Base-by-base conservation (phyloP, 2,329 filamentous ascomycete species). In the Erysiphe pulchra region DNA sequence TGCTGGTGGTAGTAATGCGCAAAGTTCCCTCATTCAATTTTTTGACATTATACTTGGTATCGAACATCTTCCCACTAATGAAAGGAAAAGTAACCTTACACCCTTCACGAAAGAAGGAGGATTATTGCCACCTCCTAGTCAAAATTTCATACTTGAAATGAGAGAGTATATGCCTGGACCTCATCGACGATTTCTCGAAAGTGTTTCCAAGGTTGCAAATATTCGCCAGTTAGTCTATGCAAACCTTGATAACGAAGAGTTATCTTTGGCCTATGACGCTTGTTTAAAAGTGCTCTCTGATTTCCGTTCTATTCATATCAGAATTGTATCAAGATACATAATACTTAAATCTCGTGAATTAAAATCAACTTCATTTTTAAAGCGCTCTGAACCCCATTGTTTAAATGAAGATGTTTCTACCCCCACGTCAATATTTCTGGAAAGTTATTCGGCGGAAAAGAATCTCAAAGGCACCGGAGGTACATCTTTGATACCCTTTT, bases 101-200 rank as follows among this genome's bases (percentile, higher is more conserved):
- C 65, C 69, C 20, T 2, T 2, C 32, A n/a, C 3, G 11, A n/a
- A 4, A 4, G 11, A 10, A 34, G 17, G 7, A 11, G 17, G 8
- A 17, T 4, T 33, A 12, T 17, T 14, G 16, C 14, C 28, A 10
- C 17, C 14, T 13, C 69, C 75, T 5, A 68, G 71, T 37, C 75
- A 93, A 63, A 92, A 90, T 56, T 98, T 98, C 63, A 87, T 98
- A 57, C 75, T 81, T 57, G 90, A 98, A 52, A 98, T 98, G 90
- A 80, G 87, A 48, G 73, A 73, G 41, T 98, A 98, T 63, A 98
- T 98, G 90, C 90, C 90, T 0, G 87, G 85, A 0, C 74, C 80
- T 0, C 90, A 98, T 57, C 80, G 85, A 3, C 77, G 81, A 37
- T 98, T 98, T 63, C 69, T 98, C 3, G 71, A 80, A 51, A 80